A percentile compares a stretch with the other conserved stretches of the same genome.
Evolutionary conservation across 139 green algal genomes (phyloP).

Genomic region (Chlorella sp.): DNA sequence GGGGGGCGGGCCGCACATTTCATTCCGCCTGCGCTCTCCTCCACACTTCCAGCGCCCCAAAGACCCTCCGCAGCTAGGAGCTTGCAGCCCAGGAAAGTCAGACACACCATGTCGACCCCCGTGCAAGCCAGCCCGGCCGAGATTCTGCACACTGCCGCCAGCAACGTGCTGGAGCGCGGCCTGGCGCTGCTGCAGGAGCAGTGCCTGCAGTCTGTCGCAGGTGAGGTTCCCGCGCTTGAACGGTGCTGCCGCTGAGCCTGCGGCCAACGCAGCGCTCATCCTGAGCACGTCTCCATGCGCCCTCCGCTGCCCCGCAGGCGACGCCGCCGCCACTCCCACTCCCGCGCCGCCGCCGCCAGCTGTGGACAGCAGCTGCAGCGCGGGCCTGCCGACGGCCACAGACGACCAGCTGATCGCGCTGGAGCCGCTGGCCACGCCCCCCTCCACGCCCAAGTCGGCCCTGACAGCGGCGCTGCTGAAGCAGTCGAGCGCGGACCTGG

Average conservation of each 20-base stretch:
- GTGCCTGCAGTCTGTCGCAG: not conserved
- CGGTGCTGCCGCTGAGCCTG: no score
- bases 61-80: no score
- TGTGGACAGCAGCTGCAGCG: not conserved
- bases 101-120: no score
- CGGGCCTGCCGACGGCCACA: not conserved
- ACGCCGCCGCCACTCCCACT: not conserved
- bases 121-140: no score
- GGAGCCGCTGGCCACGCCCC: not conserved
- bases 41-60: no score
- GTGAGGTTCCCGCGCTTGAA: no score
- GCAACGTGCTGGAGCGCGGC: not conserved
- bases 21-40: no score
- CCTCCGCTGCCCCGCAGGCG: not conserved
- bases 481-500: not conserved
- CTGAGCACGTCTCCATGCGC: not conserved
- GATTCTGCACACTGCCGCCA: not conserved
- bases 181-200: not conserved
- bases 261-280: no score
- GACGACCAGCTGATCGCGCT: not conserved
- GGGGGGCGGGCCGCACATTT: no score
- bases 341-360: not conserved
- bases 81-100: no score
- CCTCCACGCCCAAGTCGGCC: not conserved
- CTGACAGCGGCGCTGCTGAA: conserved; percentile 8